phyloP scores from a whole-genome alignment of 176 grass and related monocot genomes.

The Themeda triandra region DNA sequence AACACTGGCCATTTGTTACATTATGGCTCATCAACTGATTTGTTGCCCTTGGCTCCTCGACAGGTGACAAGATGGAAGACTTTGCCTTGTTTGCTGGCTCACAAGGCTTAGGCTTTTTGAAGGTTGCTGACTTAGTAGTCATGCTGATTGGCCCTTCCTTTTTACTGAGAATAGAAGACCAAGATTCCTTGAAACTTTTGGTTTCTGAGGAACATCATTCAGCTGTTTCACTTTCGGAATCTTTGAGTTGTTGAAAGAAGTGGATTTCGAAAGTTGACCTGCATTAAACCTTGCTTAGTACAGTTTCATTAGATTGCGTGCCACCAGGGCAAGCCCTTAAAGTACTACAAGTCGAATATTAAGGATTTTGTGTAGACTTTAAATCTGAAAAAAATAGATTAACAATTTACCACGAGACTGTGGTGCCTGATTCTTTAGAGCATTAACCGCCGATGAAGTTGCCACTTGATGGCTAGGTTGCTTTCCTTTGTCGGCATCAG shows the following conservation, averaged over 20 bases:
- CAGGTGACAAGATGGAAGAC: conserved; percentile 23
- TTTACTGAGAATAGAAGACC: conserved; percentile 41
- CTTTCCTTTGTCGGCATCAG: conserved; percentile 57
- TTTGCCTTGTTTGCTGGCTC: conserved; percentile 47
- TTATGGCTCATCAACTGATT: conserved; percentile 37
- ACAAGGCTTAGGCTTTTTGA: conserved; percentile 58
- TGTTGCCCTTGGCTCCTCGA: conserved; percentile 45
- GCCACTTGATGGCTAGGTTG: conserved; percentile 14
- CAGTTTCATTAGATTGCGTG: not conserved
- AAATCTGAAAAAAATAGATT: conserved; percentile 17
- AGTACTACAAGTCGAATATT: conserved; percentile 15
- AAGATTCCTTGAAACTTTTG: conserved; percentile 56
- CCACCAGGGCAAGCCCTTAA: not conserved
- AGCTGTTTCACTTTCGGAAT: conserved; percentile 92
- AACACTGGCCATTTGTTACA: conserved; percentile 43
- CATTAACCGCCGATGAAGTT: conserved; percentile 31
- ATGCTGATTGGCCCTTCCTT: conserved; percentile 43
- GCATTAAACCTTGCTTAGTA: conserved; percentile 21
- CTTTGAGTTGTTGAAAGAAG: conserved; percentile 88
- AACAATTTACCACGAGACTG: conserved; percentile 55
- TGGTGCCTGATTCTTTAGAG: conserved; percentile 33
- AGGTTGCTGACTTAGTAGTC: conserved; percentile 61
- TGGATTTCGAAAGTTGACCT: conserved; percentile 71
- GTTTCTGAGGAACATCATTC: conserved; percentile 61
- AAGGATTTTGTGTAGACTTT: not conserved